Conservation (phyloP, 2,329 filamentous ascomycete genomes). For the Paracamarosporium sp. region DNA sequence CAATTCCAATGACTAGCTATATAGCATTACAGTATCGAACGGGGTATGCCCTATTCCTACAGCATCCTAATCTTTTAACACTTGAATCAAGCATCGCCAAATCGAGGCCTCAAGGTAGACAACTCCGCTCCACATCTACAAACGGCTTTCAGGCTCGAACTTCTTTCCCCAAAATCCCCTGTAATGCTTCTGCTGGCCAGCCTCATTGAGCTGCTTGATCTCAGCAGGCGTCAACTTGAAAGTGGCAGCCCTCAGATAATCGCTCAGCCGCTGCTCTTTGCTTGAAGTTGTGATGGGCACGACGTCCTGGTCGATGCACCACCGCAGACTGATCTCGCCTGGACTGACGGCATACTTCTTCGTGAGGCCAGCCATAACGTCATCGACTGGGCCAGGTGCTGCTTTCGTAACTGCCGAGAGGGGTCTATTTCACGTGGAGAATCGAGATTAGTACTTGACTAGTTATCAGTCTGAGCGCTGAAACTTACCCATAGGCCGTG, state of each 20-base stretch:
- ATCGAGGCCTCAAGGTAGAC: not conserved
- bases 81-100: not conserved
- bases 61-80: too few relatives aligned
- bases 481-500: conserved; percentile 48
- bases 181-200: conserved; percentile 67
- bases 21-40: too few relatives aligned
- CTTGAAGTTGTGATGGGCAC: conserved; percentile 66
- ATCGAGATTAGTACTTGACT: not conserved
- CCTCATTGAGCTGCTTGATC: conserved; percentile 55
- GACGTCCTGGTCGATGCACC: conserved; percentile 67
- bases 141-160: conserved; percentile 61
- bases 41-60: too few relatives aligned
- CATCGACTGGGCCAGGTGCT: conserved; percentile 62
- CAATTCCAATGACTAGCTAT: too few relatives aligned
- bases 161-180: conserved; percentile 64
- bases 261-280: conserved; percentile 65
- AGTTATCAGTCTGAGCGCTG: not conserved
- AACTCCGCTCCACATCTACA: conserved; percentile 32
- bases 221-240: conserved; percentile 67
- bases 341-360: conserved; percentile 67
- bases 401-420: conserved; percentile 61
- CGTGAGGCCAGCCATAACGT: conserved; percentile 57
- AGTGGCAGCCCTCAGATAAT: conserved; percentile 62
- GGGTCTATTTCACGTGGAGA: conserved; percentile 39
- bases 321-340: conserved; percentile 64